phyloP scores from a whole-genome alignment of 129 eudicot genomes.

The Escallonia rubra region DNA sequence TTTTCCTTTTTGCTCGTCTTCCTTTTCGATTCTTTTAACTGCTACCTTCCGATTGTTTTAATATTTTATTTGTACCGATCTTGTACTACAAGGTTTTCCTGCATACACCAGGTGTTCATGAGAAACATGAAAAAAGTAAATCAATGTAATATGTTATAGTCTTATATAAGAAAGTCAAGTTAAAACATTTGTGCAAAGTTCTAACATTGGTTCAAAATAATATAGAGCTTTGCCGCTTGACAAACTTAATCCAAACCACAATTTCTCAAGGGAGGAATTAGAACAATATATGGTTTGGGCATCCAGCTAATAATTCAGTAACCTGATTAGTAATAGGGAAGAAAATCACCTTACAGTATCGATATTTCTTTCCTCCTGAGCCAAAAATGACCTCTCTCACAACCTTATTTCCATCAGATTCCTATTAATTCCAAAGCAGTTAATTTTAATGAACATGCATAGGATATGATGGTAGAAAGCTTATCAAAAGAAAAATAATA shows the following conservation, averaged over 20 bases:
- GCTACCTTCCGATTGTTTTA: too few species aligned
- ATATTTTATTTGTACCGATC: too few species aligned
- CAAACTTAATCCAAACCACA: neutral
- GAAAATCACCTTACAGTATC: conserved; percentile 78
- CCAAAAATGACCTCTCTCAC: conserved; percentile 67
- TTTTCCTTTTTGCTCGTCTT: too few species aligned
- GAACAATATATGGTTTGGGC: neutral
- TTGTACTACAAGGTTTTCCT: too few species aligned
- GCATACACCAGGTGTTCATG: too few species aligned
- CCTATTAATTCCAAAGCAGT: conserved; percentile 47
- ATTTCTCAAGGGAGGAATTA: neutral
- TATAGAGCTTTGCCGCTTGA: neutral
- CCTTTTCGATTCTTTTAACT: too few species aligned
- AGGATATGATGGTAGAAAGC: neutral
- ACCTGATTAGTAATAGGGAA: neutral
- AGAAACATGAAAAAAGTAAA: too few species aligned
- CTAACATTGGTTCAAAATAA: neutral
- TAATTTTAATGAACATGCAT: neutral
- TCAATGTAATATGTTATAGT: too few species aligned
- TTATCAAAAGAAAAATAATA: neutral
- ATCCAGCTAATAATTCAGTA: neutral
- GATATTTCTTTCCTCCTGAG: conserved; percentile 71
- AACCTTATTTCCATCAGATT: conserved; percentile 85
- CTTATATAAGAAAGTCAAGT: too few species aligned
- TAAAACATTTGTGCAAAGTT: neutral